Evolutionary conservation across 2,329 filamentous ascomycete genomes (phyloP).

Genomic region (Nigrospora sphaerica): DNA sequence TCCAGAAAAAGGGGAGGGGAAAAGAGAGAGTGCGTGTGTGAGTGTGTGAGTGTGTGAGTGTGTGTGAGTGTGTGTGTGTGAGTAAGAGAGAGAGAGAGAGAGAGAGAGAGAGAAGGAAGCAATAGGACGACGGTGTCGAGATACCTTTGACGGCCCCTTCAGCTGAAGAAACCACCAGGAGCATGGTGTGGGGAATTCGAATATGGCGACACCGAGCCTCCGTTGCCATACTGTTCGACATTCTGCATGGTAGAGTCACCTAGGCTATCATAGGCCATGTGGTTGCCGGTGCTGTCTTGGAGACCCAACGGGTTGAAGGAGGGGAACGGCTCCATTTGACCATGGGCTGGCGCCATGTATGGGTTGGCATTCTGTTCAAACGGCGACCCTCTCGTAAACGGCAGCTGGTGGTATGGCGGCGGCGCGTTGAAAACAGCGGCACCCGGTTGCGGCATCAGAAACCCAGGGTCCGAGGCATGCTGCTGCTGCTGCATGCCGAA

Average conservation of each 20-base stretch:
- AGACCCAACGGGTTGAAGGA: slow-evolving; percentile 29
- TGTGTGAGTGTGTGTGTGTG: no score
- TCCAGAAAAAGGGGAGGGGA: no score
- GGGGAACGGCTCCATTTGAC: slow-evolving; percentile 29
- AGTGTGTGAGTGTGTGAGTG: no score
- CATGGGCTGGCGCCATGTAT: slow-evolving; percentile 22
- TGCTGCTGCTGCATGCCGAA: background rate
- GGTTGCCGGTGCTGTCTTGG: slow-evolving; percentile 19
- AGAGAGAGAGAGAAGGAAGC: no score
- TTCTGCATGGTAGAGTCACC: slow-evolving; percentile 20
- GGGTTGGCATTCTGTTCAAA: slow-evolving; percentile 16
- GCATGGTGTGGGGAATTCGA: slow-evolving; percentile 31
- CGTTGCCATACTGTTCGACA: slow-evolving; percentile 28
- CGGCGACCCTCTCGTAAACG: slow-evolving; percentile 18
- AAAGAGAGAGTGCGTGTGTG: no score
- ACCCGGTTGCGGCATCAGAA: slow-evolving; percentile 14
- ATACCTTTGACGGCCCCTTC: no score
- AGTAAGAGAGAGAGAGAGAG: no score
- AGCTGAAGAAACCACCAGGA: slow-evolving; percentile 26
- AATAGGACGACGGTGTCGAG: no score
- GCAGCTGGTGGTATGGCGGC: slow-evolving; percentile 20
- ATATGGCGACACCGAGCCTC: slow-evolving; percentile 36
- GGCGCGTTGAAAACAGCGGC: slow-evolving; percentile 10
- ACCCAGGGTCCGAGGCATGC: slow-evolving; percentile 5
- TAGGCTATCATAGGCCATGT: slow-evolving; percentile 24